Evolutionary conservation across 495 filamentous ascomycete genomes (phyloP), one percentile per base, ranked within the genome.

Genomic region (Lasiosphaeris hirsuta): DNA sequence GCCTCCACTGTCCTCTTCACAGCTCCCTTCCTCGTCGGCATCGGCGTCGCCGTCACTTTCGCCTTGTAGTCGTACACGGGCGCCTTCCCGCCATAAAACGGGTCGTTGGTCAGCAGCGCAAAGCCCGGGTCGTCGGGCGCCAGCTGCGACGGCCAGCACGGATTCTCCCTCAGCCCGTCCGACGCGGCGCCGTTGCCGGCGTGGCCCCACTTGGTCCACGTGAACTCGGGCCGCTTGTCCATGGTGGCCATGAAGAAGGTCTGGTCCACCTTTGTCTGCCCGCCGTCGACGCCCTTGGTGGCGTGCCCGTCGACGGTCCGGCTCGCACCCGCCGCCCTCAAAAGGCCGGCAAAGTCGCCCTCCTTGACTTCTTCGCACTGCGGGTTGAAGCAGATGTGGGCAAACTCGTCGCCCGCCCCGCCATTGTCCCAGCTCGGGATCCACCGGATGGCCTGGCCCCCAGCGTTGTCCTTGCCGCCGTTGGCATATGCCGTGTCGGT

Each of bases 51-150:
- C 23, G 23, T 50, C 23, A 50, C 47, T 15, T 34, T 38, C 11
- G 47, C 33, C 47, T 50, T 34, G 47, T 50, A 50, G 30, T 50
- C 8, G 33, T 50, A 50, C 23, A 15, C 11, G 5, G 47, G 47
- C 47, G 30, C 11, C 11, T 50, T 50, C 30, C 47, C 47, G 23
- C 33, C 33, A 15, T 50, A 50, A 38, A 38, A 50, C 23, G 51
- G 40, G 35, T 54, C 57, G 5, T n/a, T 47, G 4, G 38, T 55
- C 13, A 44, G 7, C 23, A 58, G 40, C 33, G 47, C 17, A 30
- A 44, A 58, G 14, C 56, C 56, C 23, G 48, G 47, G 47, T 57
- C 56, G 33, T 44, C 36, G 11, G 56, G 47, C 23, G 56, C 48
- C 35, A 51, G 18, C 38, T 14, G 10, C 39, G 34, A 34, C 23